Percentiles rank a stretch among this genome's conserved stretches.
These are phyloP conservation scores for Dysphania ambrosioides DNA, from an alignment of 148 eudicot genomes.

Conservation along the genomic window DNA sequence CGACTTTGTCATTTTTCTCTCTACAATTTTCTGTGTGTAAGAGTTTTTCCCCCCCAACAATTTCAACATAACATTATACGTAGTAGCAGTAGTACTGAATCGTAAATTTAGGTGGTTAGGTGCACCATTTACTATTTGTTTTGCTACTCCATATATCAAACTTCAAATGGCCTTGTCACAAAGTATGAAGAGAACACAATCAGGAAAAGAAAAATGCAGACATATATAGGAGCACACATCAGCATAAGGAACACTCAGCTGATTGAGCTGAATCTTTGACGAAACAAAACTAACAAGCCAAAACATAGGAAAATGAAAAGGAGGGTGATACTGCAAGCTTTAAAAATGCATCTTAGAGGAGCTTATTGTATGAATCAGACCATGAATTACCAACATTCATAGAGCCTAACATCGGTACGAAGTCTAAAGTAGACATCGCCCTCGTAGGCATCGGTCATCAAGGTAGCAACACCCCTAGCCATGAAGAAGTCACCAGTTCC, in stretches of 20 bases:
- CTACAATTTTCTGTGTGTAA: too few species aligned
- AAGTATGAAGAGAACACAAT: not conserved
- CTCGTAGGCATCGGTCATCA: slow-evolving; percentile 54
- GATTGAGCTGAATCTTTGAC: too few species aligned
- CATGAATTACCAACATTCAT: slow-evolving; percentile 53
- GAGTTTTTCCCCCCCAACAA: too few species aligned
- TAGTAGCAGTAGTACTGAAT: too few species aligned
- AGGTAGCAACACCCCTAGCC: slow-evolving; percentile 67
- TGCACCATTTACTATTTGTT: too few species aligned
- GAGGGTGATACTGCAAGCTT: not conserved
- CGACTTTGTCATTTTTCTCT: too few species aligned
- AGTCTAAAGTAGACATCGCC: slow-evolving; percentile 68
- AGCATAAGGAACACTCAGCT: not conserved
- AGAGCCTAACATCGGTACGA: slow-evolving; percentile 49
- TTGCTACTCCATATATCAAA: too few species aligned
- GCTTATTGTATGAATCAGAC: not conserved
- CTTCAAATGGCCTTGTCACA: too few species aligned
- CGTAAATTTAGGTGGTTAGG: too few species aligned
- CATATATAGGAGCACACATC: not conserved
- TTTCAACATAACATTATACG: too few species aligned
- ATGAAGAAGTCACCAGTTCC: slow-evolving; percentile 84
- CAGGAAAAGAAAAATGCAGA: not conserved
- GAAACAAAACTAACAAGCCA: not conserved
- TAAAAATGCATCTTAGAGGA: not conserved
- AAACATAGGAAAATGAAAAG: not conserved